Base-by-base conservation (phyloP, 768 basidiomycete genomes). In the Mrakia blollopis region DNA sequence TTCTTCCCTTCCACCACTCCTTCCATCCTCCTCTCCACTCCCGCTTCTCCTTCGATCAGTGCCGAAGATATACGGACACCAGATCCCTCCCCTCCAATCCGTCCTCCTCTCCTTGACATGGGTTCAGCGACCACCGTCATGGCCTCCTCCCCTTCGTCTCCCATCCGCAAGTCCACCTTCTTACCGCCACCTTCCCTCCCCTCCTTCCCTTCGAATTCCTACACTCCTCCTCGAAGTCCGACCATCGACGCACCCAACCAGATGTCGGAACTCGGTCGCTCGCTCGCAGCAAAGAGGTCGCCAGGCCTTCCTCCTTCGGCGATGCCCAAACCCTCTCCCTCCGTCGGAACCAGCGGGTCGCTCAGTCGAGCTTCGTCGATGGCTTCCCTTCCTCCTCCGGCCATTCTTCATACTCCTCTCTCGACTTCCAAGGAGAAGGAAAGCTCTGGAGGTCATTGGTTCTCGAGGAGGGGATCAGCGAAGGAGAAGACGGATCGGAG, bases 401-500 rank as follows among this genome's bases (percentile, higher is more conserved):
- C 50, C 37, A 67, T 37, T n/a, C 44, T 25, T 32, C 68, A 13
- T 35, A 71, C 10, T 23, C 18, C 47, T 39, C 14, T 67, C 35
- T 67, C 77, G 16, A 54, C 69, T 25, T 71, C 71, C n/a, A 52
- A 41, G 28, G 73, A 52, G 13, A 78, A 78, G 52, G 76, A 77
- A 28, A 78, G 75, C 21, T 76, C 76, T 13, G 79, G 79, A 21
- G 78, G 77, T n/a, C 47, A 50, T 18, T 79, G 80, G 80, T 73
- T 79, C 63, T 74, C 76, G 4, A 52, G 79, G 6, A 67, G 70
- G 23, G 54, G 67, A 4, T 60, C 71, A 32, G n/a, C 57, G 57
- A 78, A 79, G 62, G 78, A 80, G 41, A 78, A 79, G 71, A 14
- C 67, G 67, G 67, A 69, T 21, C 9, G 67, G 41, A 35, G 67